These are phyloP conservation scores for Xanthoconium purpureum DNA, from an alignment of 768 basidiomycete genomes.

Conservation along the genomic window DNA sequence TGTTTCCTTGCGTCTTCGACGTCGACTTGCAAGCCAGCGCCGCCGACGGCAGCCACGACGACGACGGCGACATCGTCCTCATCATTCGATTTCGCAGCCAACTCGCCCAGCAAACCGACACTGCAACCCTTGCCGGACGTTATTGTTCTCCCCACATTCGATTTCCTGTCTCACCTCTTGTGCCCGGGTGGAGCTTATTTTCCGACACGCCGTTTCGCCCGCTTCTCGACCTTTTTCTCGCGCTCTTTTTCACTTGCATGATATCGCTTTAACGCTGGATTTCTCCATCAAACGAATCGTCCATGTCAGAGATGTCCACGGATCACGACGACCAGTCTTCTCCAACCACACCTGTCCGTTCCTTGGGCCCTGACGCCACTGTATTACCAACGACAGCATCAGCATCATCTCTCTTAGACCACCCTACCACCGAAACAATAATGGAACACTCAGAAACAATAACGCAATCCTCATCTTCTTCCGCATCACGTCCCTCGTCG, in stretches of 20 bases:
- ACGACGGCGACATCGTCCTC: background rate
- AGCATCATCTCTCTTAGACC: conserved; percentile 21
- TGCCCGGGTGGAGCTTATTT: conserved; percentile 2
- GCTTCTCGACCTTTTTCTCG: background rate
- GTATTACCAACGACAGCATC: conserved; percentile 24
- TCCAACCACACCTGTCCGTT: conserved; percentile 11
- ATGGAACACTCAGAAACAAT: conserved; percentile 18
- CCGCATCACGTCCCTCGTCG: conserved; percentile 20
- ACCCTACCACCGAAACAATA: conserved; percentile 20
- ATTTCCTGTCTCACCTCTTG: conserved; percentile 8
- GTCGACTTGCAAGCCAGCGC: conserved; percentile 7
- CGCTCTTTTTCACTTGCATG: conserved; percentile 15
- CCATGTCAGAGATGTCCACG: conserved; percentile 25
- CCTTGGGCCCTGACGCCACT: conserved; percentile 18
- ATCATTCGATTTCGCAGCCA: background rate
- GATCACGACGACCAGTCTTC: conserved; percentile 23
- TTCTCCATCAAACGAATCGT: conserved; percentile 7
- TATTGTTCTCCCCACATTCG: background rate
- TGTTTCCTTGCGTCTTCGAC: conserved; percentile 15
- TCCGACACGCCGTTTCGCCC: conserved; percentile 8
- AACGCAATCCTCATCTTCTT: conserved; percentile 12
- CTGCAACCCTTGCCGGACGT: background rate
- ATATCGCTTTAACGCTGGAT: conserved; percentile 13
- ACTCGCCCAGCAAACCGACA: background rate
- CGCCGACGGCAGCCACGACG: conserved; percentile 10